Evolutionary conservation across 495 filamentous ascomycete species (phyloP), one percentile per base, ranked within the genome.

Genomic region (Aspergillus leporis): DNA sequence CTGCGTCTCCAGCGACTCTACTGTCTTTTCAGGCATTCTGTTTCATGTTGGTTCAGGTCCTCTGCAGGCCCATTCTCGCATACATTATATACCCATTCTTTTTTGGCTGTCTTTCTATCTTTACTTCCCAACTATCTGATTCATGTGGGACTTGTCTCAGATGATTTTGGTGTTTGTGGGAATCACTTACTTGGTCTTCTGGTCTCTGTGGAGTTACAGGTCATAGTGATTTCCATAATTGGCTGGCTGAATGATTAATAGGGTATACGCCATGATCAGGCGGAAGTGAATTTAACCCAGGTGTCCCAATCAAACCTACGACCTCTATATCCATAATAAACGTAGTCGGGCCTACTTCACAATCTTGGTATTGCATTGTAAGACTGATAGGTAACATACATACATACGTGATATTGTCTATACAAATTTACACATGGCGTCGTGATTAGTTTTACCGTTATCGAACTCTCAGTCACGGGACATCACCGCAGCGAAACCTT

Each of bases 401-500:
- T 50, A 57, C 21, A 57, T 31, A 47, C 41, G 48, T 48, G 6
- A 8, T 55, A 3, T 16, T 41, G 10, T 41, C 34, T 41, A 41
- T 41, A n/a, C 38, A 40, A 21, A 41, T 46, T n/a, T 23, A 57
- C 49, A 23, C 8, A 41, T 30, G 21, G 10, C 18, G 10, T 49
- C 16, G 23, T 51, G 7, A 19, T 28, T 50, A 8, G 14, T 21
- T 18, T n/a, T 6, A 28, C 13, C n/a, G 13, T n/a, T 41, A 41
- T 41, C 5, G 14, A 18, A 41, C 16, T n/a, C 38, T 1, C 3
- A 41, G n/a, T 14, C 45, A 59, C 52, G 46, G 60, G 53, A 61
- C 53, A n/a, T 66, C 51, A 47, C 21, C 60, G 69, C 63, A 78
- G 53, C 18, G 74, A 78, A 53, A 98, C 91, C 82, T 98, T 98